Base-by-base conservation (phyloP, 768 basidiomycete genomes). In the Phaeolepiota aurea region DNA sequence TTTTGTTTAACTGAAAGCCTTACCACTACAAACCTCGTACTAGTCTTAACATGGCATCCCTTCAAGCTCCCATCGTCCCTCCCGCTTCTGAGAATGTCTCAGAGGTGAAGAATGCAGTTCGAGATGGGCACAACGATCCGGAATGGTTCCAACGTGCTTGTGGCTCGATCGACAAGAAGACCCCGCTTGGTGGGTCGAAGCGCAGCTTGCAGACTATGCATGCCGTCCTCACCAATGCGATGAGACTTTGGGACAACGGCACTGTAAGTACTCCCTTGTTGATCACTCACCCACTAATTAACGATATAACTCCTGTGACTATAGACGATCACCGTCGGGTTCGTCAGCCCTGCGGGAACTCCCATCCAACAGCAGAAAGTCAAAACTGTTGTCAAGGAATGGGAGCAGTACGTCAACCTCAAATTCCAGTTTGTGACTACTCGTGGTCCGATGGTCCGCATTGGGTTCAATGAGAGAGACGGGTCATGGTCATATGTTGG, bases 401-500 rank as follows among this genome's bases (percentile, higher is more conserved):
- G 49, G 47, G 42, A 40, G 28, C 13, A 33, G 13, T 50, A 43
- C 34, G 46, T 32, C 43, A 50, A 50, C 21, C 14, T 50, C 28
- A 45, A 44, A 12, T 50, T 50, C 37, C 30, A 42, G 19, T 48
- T 38, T 32, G 16, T 47, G 25, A 32, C 14, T 16, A 32, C 22
- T 16, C 31, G 25, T 11, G 33, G 34, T 25, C 42, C 49, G 5
- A 41, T 25, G 14, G 40, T 50, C 19, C 46, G 49, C 7, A 50
- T 50, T 16, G 14, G 35, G 9, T 50, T 50, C 38, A 41, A 45
- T 16, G 2, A 16, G 5, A 22, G 20, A 13, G 32, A 20, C 20
- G 49, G 46, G 3, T 50, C 49, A 4, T 50, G 49, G 49, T 45
- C 49, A 3, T 50, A 42, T 30, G 33, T 50, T 31, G 49, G 41